Evolutionary conservation across 202 grass and related monocot genomes (phyloP).

Genomic region (Carex arenaria): DNA sequence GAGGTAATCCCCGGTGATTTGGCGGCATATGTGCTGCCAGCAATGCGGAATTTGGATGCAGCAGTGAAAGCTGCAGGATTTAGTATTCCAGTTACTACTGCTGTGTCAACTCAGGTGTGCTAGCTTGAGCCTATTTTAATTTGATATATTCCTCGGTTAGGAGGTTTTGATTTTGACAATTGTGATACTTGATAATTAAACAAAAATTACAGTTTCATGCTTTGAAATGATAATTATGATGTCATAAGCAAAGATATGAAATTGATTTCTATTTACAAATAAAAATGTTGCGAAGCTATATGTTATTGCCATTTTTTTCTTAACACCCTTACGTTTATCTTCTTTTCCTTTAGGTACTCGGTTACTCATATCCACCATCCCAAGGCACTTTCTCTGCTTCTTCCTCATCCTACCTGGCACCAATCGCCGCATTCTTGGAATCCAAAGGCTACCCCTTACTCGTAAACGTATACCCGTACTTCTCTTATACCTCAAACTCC

Average conservation of each 20-base stretch:
- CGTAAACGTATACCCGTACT: conserved; percentile 82
- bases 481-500: conserved; percentile 52
- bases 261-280: background rate
- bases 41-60: conserved; percentile 63
- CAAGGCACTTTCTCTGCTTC: conserved; percentile 64
- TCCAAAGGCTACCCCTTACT: conserved; percentile 49
- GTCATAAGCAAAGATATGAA: background rate
- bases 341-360: conserved; percentile 36
- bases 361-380: conserved; percentile 74
- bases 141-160: background rate
- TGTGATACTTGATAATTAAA: background rate
- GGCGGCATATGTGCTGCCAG: conserved; percentile 47
- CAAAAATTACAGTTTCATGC: background rate
- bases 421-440: conserved; percentile 45
- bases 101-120: conserved; percentile 47
- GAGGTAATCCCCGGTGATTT: conserved; percentile 68
- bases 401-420: conserved; percentile 28
- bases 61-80: conserved; percentile 42
- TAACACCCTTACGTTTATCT: background rate
- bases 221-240: background rate
- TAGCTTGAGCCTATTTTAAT: background rate
- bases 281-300: background rate
- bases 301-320: background rate
- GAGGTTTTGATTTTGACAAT: background rate
- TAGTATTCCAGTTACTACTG: conserved; percentile 58